phyloP scores from a whole-genome alignment of 2,329 filamentous ascomycete species.

The Berkeleyomyces basicola region DNA sequence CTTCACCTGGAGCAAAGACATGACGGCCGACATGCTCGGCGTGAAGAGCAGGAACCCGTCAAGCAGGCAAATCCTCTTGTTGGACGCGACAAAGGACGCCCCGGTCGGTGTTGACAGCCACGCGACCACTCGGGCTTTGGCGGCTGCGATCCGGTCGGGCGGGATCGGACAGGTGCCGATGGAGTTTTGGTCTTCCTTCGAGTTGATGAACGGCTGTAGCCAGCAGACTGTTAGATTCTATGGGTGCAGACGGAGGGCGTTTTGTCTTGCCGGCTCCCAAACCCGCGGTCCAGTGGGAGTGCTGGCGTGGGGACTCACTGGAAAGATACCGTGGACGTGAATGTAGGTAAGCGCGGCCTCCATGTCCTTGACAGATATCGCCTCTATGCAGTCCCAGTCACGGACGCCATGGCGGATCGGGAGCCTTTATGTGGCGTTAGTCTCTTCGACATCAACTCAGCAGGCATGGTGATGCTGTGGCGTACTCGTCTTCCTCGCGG shows the following conservation, averaged over 20 bases:
- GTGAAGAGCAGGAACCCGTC: slow-evolving; percentile 83
- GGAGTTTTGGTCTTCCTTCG: slow-evolving; percentile 43
- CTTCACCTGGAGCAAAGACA: slow-evolving; percentile 51
- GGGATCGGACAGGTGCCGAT: slow-evolving; percentile 38
- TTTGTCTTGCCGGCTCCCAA: background rate
- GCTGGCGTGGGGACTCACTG: slow-evolving; percentile 28
- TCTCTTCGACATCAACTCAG: background rate
- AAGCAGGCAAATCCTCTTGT: slow-evolving; percentile 47
- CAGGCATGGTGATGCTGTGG: slow-evolving; percentile 10
- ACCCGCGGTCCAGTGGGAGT: no score
- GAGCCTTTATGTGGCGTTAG: background rate
- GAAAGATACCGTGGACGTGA: slow-evolving; percentile 46
- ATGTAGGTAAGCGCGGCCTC: slow-evolving; percentile 52
- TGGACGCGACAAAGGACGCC: slow-evolving; percentile 20
- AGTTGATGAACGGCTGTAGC: slow-evolving; percentile 20
- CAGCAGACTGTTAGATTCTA: background rate
- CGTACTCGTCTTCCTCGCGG: slow-evolving; percentile 55
- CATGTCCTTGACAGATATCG: slow-evolving; percentile 57
- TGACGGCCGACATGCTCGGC: slow-evolving; percentile 34
- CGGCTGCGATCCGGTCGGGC: slow-evolving; percentile 27
- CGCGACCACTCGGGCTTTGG: slow-evolving; percentile 30
- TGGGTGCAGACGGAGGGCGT: background rate
- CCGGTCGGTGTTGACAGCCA: slow-evolving; percentile 31
- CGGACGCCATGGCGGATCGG: slow-evolving; percentile 36
- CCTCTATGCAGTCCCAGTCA: slow-evolving; percentile 84